phyloP scores from a whole-genome alignment of 345 rosid genomes.

The Salix brachista region DNA sequence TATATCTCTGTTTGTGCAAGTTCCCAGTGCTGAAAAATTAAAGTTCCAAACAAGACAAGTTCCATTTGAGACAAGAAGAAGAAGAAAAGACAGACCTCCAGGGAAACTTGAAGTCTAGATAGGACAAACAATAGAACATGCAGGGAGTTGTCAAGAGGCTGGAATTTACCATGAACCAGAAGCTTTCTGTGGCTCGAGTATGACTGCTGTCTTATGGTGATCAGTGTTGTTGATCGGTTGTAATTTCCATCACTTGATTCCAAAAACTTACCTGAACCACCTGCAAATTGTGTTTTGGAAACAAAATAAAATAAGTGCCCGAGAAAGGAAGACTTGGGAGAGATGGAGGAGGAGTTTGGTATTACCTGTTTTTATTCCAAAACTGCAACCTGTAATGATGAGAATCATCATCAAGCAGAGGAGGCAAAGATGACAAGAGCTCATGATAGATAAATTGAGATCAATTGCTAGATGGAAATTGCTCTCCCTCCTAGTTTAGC shows the following conservation, averaged over 20 bases:
- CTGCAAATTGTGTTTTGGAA: background rate
- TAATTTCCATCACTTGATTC: slow-evolving; percentile 13
- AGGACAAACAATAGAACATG: no score
- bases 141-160: background rate
- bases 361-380: slow-evolving; percentile 15
- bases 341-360: background rate
- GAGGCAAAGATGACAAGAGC: slow-evolving; percentile 18
- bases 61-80: background rate
- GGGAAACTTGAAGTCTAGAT: background rate
- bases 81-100: background rate
- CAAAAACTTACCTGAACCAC: slow-evolving; percentile 1
- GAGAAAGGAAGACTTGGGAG: background rate
- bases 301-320: background rate
- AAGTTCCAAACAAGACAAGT: background rate
- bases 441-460: slow-evolving; percentile 18
- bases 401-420: slow-evolving; percentile 21
- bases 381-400: slow-evolving; percentile 14
- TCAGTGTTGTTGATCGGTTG: slow-evolving; percentile 4
- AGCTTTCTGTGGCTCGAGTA: slow-evolving; percentile 28
- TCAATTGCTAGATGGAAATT: background rate
- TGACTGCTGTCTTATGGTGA: background rate
- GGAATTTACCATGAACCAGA: slow-evolving; percentile 32
- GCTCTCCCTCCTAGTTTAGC: background rate
- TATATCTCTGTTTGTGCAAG: slow-evolving; percentile 40
- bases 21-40: slow-evolving; percentile 18